phyloP scores from a whole-genome alignment of 352 stramenopile genomes.

The Pythium coloratum region DNA sequence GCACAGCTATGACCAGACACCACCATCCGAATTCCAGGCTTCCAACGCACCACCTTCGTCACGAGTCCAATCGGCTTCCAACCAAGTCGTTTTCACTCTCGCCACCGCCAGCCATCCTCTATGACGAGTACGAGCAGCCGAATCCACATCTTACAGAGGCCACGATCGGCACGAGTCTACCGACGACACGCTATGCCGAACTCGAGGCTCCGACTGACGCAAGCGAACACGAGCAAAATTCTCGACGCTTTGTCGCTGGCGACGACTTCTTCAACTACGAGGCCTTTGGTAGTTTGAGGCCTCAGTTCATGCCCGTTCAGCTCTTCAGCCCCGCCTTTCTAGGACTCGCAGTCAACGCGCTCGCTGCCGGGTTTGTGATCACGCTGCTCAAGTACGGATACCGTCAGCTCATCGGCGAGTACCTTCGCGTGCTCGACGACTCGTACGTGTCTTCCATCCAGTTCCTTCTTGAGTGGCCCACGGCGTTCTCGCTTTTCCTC shows the following conservation, averaged over 20 bases:
- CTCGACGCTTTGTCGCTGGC: constrained; percentile 50
- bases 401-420: constrained; percentile 48
- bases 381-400: constrained; percentile 39
- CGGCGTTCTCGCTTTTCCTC: constrained; percentile 77
- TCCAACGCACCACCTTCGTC: no score
- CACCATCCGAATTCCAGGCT: no score
- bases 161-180: no score
- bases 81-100: no score
- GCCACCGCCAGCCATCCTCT: no score
- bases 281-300: constrained; percentile 54
- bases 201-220: no score
- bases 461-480: constrained; percentile 56
- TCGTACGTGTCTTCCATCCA: constrained; percentile 37
- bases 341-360: constrained; percentile 40
- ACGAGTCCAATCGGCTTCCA: no score
- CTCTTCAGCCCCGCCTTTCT: constrained; percentile 40
- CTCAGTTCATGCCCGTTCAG: constrained; percentile 33
- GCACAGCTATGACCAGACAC: no score
- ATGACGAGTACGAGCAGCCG: no score
- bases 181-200: no score
- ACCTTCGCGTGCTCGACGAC: constrained; percentile 29
- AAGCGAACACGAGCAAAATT: no score
- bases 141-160: no score
- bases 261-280: constrained; percentile 71
- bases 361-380: constrained; percentile 31